phyloP scores from a whole-genome alignment of 148 eudicot genomes.

The Spergularia bocconei region DNA sequence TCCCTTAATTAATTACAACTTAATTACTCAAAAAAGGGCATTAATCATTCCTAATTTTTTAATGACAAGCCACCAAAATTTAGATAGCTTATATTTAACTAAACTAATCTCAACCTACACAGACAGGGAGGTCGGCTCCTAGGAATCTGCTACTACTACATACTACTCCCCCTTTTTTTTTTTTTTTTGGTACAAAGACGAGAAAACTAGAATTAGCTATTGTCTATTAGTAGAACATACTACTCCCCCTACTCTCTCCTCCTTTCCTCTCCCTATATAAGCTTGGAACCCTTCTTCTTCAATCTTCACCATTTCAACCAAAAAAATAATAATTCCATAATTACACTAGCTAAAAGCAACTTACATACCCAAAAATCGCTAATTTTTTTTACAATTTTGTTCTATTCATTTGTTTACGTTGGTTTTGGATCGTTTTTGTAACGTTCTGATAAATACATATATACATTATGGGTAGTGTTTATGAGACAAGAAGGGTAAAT shows the following conservation, averaged over 20 bases:
- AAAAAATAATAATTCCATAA: constrained; percentile 18
- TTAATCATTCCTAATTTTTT: constrained; percentile 16
- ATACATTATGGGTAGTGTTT: constrained; percentile 28
- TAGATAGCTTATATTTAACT: too few species aligned
- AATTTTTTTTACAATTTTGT: background rate
- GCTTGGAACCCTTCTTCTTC: constrained; percentile 7
- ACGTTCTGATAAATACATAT: too few species aligned
- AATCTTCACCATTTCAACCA: constrained; percentile 19
- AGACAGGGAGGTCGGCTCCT: constrained; percentile 22
- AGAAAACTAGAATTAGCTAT: too few species aligned
- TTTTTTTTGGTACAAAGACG: too few species aligned
- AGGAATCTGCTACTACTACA: constrained; percentile 21
- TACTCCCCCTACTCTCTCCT: background rate
- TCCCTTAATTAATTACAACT: background rate
- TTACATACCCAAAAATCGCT: background rate
- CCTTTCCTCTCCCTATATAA: constrained; percentile 25
- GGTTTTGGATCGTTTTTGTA: too few species aligned
- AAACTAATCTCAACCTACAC: constrained; percentile 9
- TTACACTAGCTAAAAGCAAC: constrained; percentile 8
- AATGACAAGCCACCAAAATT: background rate
- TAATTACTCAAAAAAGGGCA: background rate
- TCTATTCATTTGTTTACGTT: too few species aligned
- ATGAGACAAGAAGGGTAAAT: constrained; percentile 34
- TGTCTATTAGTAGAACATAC: too few species aligned
- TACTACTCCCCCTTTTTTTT: too few species aligned